These are phyloP conservation scores for Trametes elegans DNA, from an alignment of 768 basidiomycete genomes.

Conservation along the genomic window DNA sequence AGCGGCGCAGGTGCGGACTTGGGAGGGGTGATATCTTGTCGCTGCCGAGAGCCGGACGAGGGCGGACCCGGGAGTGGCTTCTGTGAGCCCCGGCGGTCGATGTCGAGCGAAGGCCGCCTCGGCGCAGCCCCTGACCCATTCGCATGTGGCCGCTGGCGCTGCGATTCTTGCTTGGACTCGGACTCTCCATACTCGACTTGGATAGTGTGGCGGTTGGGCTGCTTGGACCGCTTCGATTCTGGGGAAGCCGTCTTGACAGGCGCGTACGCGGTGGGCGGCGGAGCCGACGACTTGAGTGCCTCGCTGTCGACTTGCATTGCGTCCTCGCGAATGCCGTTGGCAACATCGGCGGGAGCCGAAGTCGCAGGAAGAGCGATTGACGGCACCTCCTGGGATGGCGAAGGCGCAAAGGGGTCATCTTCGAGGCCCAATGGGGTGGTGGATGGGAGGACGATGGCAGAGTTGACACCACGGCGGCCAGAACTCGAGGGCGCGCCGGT, in stretches of 20 bases:
- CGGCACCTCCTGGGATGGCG: conserved; percentile 30
- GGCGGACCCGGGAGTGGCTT: conserved; percentile 35
- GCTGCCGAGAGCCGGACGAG: conserved; percentile 7
- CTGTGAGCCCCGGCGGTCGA: conserved; percentile 7
- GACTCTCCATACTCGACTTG: conserved; percentile 92
- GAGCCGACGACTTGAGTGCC: conserved; percentile 9
- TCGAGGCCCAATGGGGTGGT: conserved; percentile 39
- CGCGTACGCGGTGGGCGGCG: conserved; percentile 20
- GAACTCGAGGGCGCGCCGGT: conserved; percentile 58
- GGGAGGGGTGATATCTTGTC: conserved; percentile 12
- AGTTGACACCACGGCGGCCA: conserved; percentile 40
- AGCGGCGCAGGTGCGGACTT: conserved; percentile 1
- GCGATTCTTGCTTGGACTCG: conserved; percentile 23
- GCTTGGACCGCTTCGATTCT: conserved; percentile 48
- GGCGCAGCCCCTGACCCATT: conserved; percentile 16
- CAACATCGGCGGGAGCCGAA: not conserved
- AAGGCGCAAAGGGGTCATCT: conserved; percentile 75
- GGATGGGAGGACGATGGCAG: conserved; percentile 46
- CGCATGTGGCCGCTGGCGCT: conserved; percentile 10
- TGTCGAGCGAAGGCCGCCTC: conserved; percentile 22
- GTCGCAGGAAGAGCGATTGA: conserved; percentile 14
- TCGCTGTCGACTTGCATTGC: conserved; percentile 13
- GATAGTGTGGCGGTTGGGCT: conserved; percentile 83
- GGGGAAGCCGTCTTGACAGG: conserved; percentile 40
- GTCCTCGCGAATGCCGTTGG: conserved; percentile 1